Conservation (phyloP, 305 asterid species). For the Caryopteris hybrid region DNA sequence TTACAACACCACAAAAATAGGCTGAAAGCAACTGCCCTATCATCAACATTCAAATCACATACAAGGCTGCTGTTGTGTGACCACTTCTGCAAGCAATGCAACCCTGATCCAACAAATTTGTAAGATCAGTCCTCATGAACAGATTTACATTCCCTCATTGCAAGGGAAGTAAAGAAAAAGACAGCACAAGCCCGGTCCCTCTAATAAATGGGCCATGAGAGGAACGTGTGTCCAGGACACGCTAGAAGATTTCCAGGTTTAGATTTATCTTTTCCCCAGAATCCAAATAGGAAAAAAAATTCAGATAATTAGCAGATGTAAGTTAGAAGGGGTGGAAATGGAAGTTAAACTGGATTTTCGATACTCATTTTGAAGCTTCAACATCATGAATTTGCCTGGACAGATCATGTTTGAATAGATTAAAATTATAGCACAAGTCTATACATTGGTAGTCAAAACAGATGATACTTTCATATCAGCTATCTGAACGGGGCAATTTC, state of each 20-base stretch:
- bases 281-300: neutral
- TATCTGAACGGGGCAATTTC: too few relatives aligned
- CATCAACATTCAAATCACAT: neutral
- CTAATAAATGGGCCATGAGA: neutral
- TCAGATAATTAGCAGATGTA: neutral
- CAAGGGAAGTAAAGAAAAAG: conserved; percentile 8
- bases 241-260: neutral
- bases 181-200: neutral
- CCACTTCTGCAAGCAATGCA: neutral
- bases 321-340: neutral
- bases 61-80: neutral
- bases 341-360: too few relatives aligned
- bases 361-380: too few relatives aligned
- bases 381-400: neutral
- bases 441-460: neutral
- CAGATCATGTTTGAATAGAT: neutral
- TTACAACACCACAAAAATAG: neutral
- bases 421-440: too few relatives aligned
- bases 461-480: too few relatives aligned
- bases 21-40: neutral
- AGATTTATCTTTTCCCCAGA: neutral
- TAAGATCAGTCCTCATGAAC: neutral
- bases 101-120: conserved; percentile 1
- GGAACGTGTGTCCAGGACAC: neutral
- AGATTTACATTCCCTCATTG: conserved; percentile 1